phyloP scores from a whole-genome alignment of 139 green algal species.

The Chlamydomonas urium region DNA sequence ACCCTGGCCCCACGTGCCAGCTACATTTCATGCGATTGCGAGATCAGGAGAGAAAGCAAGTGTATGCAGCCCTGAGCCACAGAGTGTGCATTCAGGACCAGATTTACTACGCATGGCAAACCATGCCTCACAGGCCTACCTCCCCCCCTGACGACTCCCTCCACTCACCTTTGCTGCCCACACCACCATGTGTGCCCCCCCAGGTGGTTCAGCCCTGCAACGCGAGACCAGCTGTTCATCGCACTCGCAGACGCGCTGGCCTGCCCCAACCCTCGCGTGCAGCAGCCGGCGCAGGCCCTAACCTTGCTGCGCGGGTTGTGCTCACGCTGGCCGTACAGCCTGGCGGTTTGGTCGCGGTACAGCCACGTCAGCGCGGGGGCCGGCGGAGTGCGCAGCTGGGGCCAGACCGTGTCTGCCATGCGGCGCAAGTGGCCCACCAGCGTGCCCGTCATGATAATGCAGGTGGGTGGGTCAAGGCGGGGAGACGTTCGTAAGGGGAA shows the following conservation, averaged over 20 bases:
- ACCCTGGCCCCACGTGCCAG: too few species aligned
- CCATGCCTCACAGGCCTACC: too few species aligned
- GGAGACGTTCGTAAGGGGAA: too few species aligned
- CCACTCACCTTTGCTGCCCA: too few species aligned
- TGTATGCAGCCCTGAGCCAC: too few species aligned
- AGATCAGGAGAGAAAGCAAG: too few species aligned
- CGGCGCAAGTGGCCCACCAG: slow-evolving; percentile 24
- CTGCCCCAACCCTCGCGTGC: too few species aligned
- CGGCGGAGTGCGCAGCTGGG: slow-evolving; percentile 16
- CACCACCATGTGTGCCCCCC: too few species aligned
- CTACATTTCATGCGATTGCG: too few species aligned
- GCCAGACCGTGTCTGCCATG: slow-evolving; percentile 7
- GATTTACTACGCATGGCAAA: too few species aligned
- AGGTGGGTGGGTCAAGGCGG: slow-evolving; percentile 7
- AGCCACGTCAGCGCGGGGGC: not conserved
- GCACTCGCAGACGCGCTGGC: not conserved
- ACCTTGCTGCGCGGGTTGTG: slow-evolving; percentile 2
- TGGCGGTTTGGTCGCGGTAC: slow-evolving; percentile 5
- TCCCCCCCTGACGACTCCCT: too few species aligned
- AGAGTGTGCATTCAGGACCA: too few species aligned
- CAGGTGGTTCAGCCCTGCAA: slow-evolving; percentile 3
- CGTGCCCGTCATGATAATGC: slow-evolving; percentile 38
- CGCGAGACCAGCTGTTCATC: not conserved
- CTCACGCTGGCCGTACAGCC: slow-evolving; percentile 4
- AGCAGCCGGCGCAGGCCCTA: not conserved